A percentile compares a stretch with the other conserved stretches of the same genome.
These are phyloP conservation scores for Grigorovia yakushimaensis DNA, from an alignment of 805 yeast genomes.

Conservation along the genomic window DNA sequence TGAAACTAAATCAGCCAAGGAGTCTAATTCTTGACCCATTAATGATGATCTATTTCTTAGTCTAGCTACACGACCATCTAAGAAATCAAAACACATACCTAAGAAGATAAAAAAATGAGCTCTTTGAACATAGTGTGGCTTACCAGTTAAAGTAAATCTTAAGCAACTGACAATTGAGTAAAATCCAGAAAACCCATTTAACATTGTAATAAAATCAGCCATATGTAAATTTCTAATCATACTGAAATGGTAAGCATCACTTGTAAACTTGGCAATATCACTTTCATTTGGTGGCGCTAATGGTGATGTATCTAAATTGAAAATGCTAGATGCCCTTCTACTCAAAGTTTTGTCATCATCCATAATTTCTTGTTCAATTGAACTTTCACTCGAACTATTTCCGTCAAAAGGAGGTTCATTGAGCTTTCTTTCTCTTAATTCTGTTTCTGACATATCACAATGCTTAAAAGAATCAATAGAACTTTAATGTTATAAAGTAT, in stretches of 20 bases:
- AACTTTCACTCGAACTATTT: not conserved
- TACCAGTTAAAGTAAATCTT: slow-evolving; percentile 64
- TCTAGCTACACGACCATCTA: slow-evolving; percentile 96
- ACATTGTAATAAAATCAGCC: slow-evolving; percentile 92
- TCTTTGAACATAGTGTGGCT: slow-evolving; percentile 64
- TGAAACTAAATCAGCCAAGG: slow-evolving; percentile 87
- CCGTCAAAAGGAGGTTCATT: slow-evolving; percentile 1
- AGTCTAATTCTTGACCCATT: slow-evolving; percentile 96
- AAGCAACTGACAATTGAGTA: slow-evolving; percentile 81
- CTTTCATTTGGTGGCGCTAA: slow-evolving; percentile 68
- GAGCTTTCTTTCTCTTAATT: slow-evolving; percentile 6
- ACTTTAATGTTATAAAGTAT: not conserved
- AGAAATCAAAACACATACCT: slow-evolving; percentile 91
- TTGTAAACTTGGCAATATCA: slow-evolving; percentile 70
- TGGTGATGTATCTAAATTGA: slow-evolving; percentile 41
- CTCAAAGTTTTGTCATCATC: slow-evolving; percentile 8
- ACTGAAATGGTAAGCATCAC: slow-evolving; percentile 77
- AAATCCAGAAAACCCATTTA: slow-evolving; percentile 91
- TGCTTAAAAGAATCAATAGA: not conserved
- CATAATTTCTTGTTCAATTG: slow-evolving; percentile 10
- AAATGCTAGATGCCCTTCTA: slow-evolving; percentile 47
- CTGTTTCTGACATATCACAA: not conserved
- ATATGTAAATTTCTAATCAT: slow-evolving; percentile 80
- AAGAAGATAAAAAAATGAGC: slow-evolving; percentile 84
- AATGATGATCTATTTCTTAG: slow-evolving; percentile 82